Conservation (phyloP, 2,329 filamentous ascomycete species). For the Phialemoniopsis sp. region DNA sequence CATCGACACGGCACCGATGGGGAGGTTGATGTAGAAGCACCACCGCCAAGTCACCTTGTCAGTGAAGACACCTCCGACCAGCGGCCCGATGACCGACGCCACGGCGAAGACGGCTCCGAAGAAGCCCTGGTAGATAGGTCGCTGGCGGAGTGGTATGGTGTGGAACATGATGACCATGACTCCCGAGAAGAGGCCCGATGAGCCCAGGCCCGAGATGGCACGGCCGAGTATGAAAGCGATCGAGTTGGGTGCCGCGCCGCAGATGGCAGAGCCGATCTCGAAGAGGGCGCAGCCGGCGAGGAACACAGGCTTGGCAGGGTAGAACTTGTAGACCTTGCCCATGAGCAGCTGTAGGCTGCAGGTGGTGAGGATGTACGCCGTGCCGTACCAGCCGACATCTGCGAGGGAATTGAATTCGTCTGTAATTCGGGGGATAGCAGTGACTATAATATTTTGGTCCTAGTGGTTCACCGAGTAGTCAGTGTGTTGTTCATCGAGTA, state of each 20-base stretch:
- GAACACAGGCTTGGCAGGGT: slow-evolving; percentile 27
- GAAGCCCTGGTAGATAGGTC: slow-evolving; percentile 33
- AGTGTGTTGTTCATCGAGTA: neutral
- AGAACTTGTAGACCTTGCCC: slow-evolving; percentile 28
- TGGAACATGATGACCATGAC: slow-evolving; percentile 22
- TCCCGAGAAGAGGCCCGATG: slow-evolving; percentile 17
- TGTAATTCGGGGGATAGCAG: slow-evolving; percentile 28
- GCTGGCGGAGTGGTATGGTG: slow-evolving; percentile 30
- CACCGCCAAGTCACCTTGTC: slow-evolving; percentile 15
- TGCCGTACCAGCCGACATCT: slow-evolving; percentile 42
- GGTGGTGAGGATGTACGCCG: slow-evolving; percentile 28
- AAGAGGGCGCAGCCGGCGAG: slow-evolving; percentile 26
- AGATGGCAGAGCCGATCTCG: slow-evolving; percentile 28
- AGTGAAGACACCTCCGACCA: slow-evolving; percentile 14
- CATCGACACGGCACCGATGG: slow-evolving; percentile 16
- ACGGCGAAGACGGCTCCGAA: slow-evolving; percentile 36
- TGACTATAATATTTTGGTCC: slow-evolving; percentile 32
- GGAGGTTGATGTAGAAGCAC: slow-evolving; percentile 17
- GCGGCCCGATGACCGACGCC: slow-evolving; percentile 18
- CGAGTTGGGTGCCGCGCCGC: slow-evolving; percentile 13
- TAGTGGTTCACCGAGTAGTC: slow-evolving; percentile 1
- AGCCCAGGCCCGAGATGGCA: slow-evolving; percentile 16
- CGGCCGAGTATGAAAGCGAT: slow-evolving; percentile 17
- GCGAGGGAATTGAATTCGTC: slow-evolving; percentile 28
- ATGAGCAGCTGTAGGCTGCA: slow-evolving; percentile 24